Conservation (phyloP, 805 yeast genomes). For the Isabelozyma pseudorhagii region DNA sequence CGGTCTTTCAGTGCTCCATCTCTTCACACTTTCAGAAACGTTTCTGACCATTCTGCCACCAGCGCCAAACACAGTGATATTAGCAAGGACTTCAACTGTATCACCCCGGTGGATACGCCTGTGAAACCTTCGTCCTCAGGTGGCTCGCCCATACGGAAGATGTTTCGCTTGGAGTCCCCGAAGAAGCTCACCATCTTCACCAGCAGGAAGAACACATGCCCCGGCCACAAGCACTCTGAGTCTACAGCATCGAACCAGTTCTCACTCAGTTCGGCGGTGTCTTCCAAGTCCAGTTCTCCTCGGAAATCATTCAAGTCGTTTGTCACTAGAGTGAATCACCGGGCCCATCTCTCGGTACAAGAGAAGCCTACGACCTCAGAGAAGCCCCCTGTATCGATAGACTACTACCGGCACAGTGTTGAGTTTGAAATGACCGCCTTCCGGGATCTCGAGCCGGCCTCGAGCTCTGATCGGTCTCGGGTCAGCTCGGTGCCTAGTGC, state of each 20-base stretch:
- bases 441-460: conserved; percentile 31
- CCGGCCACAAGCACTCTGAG: conserved; percentile 22
- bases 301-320: conserved; percentile 23
- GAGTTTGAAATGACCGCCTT: conserved; percentile 4
- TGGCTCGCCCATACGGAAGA: conserved; percentile 32
- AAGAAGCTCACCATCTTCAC: conserved; percentile 20
- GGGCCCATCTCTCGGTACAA: background rate
- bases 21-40: conserved; percentile 33
- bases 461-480: conserved; percentile 36
- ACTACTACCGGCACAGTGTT: background rate
- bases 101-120: conserved; percentile 8
- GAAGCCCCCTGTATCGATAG: background rate
- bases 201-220: conserved; percentile 8
- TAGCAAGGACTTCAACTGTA: conserved; percentile 1
- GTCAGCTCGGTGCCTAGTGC: conserved; percentile 50
- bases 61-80: background rate
- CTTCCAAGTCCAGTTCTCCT: conserved; percentile 31
- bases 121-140: conserved; percentile 6
- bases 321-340: background rate
- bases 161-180: conserved; percentile 26
- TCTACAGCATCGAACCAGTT: conserved; percentile 23
- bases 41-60: conserved; percentile 1
- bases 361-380: background rate
- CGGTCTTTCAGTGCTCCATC: conserved; percentile 40
- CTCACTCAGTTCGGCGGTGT: conserved; percentile 23